Percentiles rank a stretch among this genome's conserved stretches.
These are phyloP conservation scores for Sclerotinia trifoliorum DNA, from an alignment of 2,329 filamentous ascomycete genomes.

Conservation along the genomic window DNA sequence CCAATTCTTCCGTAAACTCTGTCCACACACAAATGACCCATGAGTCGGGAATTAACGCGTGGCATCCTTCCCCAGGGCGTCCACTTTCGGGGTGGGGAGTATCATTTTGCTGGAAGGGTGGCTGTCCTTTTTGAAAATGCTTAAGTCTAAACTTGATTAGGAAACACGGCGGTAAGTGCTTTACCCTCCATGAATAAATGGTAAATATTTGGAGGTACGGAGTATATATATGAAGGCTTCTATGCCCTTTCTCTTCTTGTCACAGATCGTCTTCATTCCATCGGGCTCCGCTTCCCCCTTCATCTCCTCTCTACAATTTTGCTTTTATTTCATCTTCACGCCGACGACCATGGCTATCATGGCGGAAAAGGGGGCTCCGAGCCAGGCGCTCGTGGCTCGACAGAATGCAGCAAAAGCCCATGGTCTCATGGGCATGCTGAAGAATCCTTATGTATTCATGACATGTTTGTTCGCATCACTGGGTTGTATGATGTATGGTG, in stretches of 20 bases:
- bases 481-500: constrained; percentile 38
- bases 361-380: neutral
- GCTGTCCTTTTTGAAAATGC: neutral
- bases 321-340: neutral
- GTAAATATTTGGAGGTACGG: neutral
- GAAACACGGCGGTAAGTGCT: neutral
- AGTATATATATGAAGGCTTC: constrained; percentile 12
- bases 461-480: constrained; percentile 40
- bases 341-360: constrained; percentile 12
- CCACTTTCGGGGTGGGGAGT: constrained; percentile 4
- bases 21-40: neutral
- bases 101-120: neutral
- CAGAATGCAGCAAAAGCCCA: constrained; percentile 43
- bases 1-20: neutral
- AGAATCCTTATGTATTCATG: constrained; percentile 45
- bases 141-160: neutral
- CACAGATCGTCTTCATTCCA: constrained; percentile 9
- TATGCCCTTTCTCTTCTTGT: neutral
- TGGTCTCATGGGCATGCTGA: constrained; percentile 43
- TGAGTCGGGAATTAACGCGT: neutral
- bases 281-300: neutral
- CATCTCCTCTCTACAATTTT: neutral
- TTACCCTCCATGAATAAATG: neutral
- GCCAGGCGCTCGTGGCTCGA: constrained; percentile 43
- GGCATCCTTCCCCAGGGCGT: neutral